A percentile compares a stretch with the other conserved stretches of the same genome.
Conservation (phyloP, 2,329 filamentous ascomycete genomes). For the Zymoseptoria passerinii region DNA sequence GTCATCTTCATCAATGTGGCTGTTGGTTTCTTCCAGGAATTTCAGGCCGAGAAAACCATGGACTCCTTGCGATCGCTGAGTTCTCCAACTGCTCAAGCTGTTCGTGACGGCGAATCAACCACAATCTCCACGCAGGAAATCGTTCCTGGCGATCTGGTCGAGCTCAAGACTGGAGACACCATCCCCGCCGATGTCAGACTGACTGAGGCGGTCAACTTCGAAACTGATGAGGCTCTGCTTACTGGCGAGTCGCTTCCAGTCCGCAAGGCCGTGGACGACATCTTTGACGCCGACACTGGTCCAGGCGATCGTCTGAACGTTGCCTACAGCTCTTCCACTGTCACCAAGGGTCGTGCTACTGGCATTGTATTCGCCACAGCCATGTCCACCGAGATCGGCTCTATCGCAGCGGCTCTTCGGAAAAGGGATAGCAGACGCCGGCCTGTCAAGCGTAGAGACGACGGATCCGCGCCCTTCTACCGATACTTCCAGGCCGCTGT, state of each 20-base stretch:
- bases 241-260: constrained; percentile 66
- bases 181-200: constrained; percentile 39
- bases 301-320: constrained; percentile 63
- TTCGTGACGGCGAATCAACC: constrained; percentile 37
- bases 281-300: constrained; percentile 45
- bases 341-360: constrained; percentile 59
- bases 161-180: constrained; percentile 40
- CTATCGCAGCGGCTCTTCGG: constrained; percentile 62
- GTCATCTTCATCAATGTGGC: constrained; percentile 39
- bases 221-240: constrained; percentile 62
- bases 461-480: constrained; percentile 26
- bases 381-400: constrained; percentile 66
- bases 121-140: constrained; percentile 35
- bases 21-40: constrained; percentile 40
- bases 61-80: constrained; percentile 38
- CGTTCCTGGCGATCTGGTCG: constrained; percentile 40
- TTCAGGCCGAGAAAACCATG: constrained; percentile 42
- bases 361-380: constrained; percentile 61
- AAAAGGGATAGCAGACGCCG: constrained; percentile 44
- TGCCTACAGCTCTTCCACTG: constrained; percentile 60
- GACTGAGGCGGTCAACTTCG: constrained; percentile 33
- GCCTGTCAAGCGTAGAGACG: constrained; percentile 31
- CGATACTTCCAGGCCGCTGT: constrained; percentile 41
- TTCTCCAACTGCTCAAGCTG: constrained; percentile 37
- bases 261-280: constrained; percentile 51